Conservation (phyloP, 495 filamentous ascomycete genomes). For the Lophium mytilinum region DNA sequence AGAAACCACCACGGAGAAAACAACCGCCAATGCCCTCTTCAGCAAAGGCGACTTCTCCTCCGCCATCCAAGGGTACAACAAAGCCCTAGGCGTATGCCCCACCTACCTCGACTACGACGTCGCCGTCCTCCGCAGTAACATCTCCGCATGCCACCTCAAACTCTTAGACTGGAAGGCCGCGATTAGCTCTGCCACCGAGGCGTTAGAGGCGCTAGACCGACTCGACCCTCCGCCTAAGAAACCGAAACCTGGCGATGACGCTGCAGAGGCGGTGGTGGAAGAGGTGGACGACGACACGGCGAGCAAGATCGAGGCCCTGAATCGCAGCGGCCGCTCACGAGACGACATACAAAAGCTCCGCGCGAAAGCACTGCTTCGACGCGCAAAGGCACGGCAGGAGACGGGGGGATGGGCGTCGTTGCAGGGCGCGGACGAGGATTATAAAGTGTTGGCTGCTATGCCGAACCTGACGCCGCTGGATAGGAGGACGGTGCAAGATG, state of each 20-base stretch:
- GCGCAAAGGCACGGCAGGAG: constrained; percentile 66
- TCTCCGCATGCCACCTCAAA: constrained; percentile 85
- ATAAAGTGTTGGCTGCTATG: constrained; percentile 33
- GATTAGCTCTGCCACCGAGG: constrained; percentile 60
- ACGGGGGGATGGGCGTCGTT: constrained; percentile 70
- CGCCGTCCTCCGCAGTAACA: constrained; percentile 78
- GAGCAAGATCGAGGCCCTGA: constrained; percentile 24
- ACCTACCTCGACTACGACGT: constrained; percentile 85
- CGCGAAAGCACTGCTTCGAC: constrained; percentile 76
- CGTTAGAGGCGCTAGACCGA: constrained; percentile 63
- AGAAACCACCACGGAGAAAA: constrained; percentile 68
- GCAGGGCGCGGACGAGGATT: constrained; percentile 65
- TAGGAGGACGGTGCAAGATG: constrained; percentile 53
- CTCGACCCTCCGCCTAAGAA: constrained; percentile 39
- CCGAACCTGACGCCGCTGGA: constrained; percentile 55
- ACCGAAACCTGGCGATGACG: constrained; percentile 4
- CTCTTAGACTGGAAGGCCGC: constrained; percentile 81
- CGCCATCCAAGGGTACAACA: constrained; percentile 84
- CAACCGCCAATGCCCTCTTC: constrained; percentile 72
- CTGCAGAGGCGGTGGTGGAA: constrained; percentile 12
- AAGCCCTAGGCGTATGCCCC: constrained; percentile 73
- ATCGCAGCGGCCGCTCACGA: constrained; percentile 32
- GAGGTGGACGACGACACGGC: constrained; percentile 42
- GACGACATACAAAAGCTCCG: constrained; percentile 69
- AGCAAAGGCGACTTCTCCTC: constrained; percentile 61